Conservation (phyloP, 306 rosid species). For the Hippophae rhamnoides region DNA sequence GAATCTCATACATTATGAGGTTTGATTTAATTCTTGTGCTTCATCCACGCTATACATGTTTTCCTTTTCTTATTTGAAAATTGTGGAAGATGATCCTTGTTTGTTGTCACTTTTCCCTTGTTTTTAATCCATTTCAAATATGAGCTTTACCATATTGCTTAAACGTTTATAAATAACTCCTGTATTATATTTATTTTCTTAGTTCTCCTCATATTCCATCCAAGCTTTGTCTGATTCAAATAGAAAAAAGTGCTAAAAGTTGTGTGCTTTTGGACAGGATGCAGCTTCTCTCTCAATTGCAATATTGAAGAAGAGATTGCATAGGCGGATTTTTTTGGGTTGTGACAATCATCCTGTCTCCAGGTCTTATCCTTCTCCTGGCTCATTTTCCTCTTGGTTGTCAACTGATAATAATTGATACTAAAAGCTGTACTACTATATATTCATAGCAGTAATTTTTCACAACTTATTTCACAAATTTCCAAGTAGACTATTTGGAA, state of each 20-base stretch:
- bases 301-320: slow-evolving; percentile 61
- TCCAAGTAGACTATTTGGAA: neutral
- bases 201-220: too few relatives aligned
- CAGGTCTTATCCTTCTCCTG: slow-evolving; percentile 40
- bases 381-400: neutral
- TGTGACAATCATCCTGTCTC: slow-evolving; percentile 91
- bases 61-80: too few relatives aligned
- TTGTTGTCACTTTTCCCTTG: neutral
- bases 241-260: neutral
- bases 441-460: too few relatives aligned
- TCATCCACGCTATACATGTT: too few relatives aligned
- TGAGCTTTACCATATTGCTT: neutral
- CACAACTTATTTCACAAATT: neutral
- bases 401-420: neutral
- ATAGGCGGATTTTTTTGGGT: slow-evolving; percentile 64
- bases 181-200: too few relatives aligned
- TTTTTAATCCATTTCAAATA: neutral
- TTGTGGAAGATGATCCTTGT: neutral
- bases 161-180: neutral
- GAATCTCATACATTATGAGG: slow-evolving; percentile 94
- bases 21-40: slow-evolving; percentile 22
- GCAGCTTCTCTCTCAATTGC: slow-evolving; percentile 78
- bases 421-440: neutral
- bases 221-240: too few relatives aligned
- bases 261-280: slow-evolving; percentile 42